Base-by-base conservation (phyloP, 139 green algal species). In the Gonium pectorale region DNA sequence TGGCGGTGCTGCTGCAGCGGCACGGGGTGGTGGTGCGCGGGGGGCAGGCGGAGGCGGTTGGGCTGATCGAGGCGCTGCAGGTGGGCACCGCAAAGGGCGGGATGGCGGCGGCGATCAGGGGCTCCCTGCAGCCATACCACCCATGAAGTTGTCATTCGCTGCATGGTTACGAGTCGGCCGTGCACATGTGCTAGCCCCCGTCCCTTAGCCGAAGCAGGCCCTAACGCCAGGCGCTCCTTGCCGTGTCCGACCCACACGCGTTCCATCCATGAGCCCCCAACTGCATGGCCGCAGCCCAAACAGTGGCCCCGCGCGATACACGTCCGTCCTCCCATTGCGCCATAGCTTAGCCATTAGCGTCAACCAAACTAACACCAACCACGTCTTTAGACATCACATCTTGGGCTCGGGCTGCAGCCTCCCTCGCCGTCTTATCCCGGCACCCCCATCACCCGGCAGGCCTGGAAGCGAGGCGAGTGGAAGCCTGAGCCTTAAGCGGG, bases 1-100 rank as follows among this genome's bases (percentile, higher is more conserved):
- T 83, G n/a, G 77, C 77, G 19, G 29, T 64, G 21, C 77, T 83
- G 31, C 77, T 83, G n/a, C 77, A 83, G 62, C 60, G 46, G n/a
- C 77, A 83, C 33, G 77, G 77, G 0, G 77, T 83, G 33, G 62
- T 83, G 38, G 77, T 83, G 9, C 43, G 62, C 9, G 77, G 77
- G 13, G 77, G 77, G 31, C 62, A 73, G 60, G n/a, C n/a, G 77
- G 43, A 83, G 43, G 77, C 77, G 43, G n/a, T 73, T n/a, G 4
- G 22, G 60, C 77, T 83, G 27, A 67, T 83, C 21, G 43, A 73
- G 0, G 60, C 77, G 9, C 77, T 83, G 1, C 17, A 26, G 62
- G 77, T 83, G 77, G 41, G 74, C 11, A 0, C 37, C 22, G 5
- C 37, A 5, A n/a, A 46, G 63, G 31, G 19, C n/a, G 33, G 33